These are phyloP conservation scores for Adansonia madagascariensis DNA, from an alignment of 441 rosid species.

Conservation along the genomic window DNA sequence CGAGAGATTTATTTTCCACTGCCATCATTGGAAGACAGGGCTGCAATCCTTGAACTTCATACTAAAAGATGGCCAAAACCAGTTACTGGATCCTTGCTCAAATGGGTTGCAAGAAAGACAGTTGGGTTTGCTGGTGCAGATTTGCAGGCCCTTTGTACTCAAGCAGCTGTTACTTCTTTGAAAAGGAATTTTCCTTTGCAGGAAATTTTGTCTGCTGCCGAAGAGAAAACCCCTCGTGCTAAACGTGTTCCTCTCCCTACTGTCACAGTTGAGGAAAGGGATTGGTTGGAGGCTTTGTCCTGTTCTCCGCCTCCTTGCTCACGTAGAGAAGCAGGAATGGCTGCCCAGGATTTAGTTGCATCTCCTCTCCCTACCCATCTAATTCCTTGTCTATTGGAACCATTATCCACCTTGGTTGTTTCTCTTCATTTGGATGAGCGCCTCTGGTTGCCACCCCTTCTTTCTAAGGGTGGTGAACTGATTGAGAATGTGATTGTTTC, in stretches of 20 bases:
- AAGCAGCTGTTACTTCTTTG: conserved; percentile 86
- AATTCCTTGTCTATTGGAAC: conserved; percentile 72
- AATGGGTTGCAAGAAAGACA: conserved; percentile 87
- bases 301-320: conserved; percentile 94
- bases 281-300: conserved; percentile 96
- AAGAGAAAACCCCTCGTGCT: conserved; percentile 49
- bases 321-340: conserved; percentile 93
- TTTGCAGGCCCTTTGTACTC: conserved; percentile 97
- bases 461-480: conserved; percentile 65
- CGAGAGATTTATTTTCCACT: conserved; percentile 94
- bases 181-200: conserved; percentile 97
- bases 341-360: conserved; percentile 77
- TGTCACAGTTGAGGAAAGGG: conserved; percentile 86
- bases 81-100: conserved; percentile 75
- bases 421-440: conserved; percentile 80
- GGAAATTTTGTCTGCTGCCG: conserved; percentile 74
- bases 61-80: conserved; percentile 96
- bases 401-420: conserved; percentile 72
- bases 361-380: conserved; percentile 85
- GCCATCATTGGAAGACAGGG: conserved; percentile 85
- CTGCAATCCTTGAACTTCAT: conserved; percentile 92
- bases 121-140: conserved; percentile 99
- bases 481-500: conserved; percentile 64
- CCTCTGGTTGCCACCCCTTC: conserved; percentile 74
- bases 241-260: conserved; percentile 75